Evolutionary conservation across 2,329 filamentous ascomycete species (phyloP).

Genomic region (Penicillium psychrosexuale): DNA sequence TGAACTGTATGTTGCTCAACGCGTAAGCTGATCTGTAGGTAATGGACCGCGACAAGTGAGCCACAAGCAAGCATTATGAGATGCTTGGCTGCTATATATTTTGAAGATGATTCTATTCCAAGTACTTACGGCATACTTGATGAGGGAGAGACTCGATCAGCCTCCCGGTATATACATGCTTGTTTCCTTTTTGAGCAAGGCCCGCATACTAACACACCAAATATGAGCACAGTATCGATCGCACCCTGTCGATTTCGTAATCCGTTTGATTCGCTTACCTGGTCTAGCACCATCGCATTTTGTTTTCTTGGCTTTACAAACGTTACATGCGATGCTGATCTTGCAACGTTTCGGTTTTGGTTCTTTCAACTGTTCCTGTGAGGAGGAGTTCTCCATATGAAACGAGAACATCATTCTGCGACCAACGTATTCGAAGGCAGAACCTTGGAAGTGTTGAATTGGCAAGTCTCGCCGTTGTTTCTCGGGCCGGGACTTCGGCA

Average conservation of each 20-base stretch:
- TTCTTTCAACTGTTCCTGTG: background rate
- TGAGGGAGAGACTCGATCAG: background rate
- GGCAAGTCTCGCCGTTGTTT: background rate
- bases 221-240: background rate
- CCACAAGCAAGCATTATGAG: too few relatives aligned
- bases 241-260: background rate
- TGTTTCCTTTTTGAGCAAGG: constrained; percentile 9
- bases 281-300: constrained; percentile 6
- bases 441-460: background rate
- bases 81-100: background rate
- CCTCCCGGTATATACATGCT: constrained; percentile 2
- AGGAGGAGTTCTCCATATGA: background rate
- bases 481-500: background rate
- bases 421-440: background rate
- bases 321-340: constrained; percentile 5
- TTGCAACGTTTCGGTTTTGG: background rate
- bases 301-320: constrained; percentile 6
- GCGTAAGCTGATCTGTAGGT: background rate
- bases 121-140: background rate
- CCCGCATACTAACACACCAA: constrained; percentile 7
- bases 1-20: background rate
- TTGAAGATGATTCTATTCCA: background rate
- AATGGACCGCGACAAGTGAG: too few relatives aligned
- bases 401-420: constrained; percentile 8
- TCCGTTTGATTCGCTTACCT: background rate